A percentile compares a stretch with the other conserved stretches of the same genome.
phyloP scores from a whole-genome alignment of 768 basidiomycete genomes.

The Podaxis pistillaris region DNA sequence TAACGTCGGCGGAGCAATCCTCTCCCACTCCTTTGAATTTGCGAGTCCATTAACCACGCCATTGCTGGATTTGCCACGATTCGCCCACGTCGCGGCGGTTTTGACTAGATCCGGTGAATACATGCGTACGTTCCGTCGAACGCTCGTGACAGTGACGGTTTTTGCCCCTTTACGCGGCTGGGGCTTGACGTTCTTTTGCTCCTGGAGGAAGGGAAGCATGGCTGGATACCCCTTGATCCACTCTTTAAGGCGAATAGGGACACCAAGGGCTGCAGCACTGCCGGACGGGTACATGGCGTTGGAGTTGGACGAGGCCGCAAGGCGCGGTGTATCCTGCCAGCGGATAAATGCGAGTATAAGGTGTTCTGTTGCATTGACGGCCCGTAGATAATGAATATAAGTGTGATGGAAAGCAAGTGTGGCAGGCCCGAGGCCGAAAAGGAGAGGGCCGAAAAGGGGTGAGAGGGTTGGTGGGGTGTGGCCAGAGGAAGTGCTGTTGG shows the following conservation, averaged over 20 bases:
- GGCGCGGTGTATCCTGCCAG: slow-evolving; percentile 63
- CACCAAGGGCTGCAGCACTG: slow-evolving; percentile 58
- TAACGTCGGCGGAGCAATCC: slow-evolving; percentile 61
- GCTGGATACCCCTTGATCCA: slow-evolving; percentile 90
- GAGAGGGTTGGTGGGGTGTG: slow-evolving; percentile 91
- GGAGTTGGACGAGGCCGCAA: slow-evolving; percentile 25
- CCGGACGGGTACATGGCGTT: slow-evolving; percentile 36
- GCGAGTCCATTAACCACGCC: slow-evolving; percentile 43
- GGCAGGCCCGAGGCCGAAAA: slow-evolving; percentile 75
- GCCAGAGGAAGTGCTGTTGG: slow-evolving; percentile 81
- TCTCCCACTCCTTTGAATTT: slow-evolving; percentile 73
- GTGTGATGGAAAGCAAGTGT: slow-evolving; percentile 49
- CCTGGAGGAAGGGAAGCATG: slow-evolving; percentile 64
- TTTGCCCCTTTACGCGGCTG: slow-evolving; percentile 75
- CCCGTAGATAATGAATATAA: slow-evolving; percentile 68
- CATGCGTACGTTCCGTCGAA: slow-evolving; percentile 80
- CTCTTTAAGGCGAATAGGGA: slow-evolving; percentile 84
- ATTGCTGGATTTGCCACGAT: slow-evolving; percentile 25
- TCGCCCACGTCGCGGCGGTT: slow-evolving; percentile 49
- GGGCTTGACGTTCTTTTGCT: slow-evolving; percentile 47
- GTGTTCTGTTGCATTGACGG: slow-evolving; percentile 89
- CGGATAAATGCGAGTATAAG: slow-evolving; percentile 89
- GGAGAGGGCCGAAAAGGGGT: slow-evolving; percentile 82
- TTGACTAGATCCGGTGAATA: slow-evolving; percentile 86
- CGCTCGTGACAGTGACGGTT: slow-evolving; percentile 73